Evolutionary conservation across 805 yeast genomes (phyloP).

Genomic region (Yarrowia bubula): DNA sequence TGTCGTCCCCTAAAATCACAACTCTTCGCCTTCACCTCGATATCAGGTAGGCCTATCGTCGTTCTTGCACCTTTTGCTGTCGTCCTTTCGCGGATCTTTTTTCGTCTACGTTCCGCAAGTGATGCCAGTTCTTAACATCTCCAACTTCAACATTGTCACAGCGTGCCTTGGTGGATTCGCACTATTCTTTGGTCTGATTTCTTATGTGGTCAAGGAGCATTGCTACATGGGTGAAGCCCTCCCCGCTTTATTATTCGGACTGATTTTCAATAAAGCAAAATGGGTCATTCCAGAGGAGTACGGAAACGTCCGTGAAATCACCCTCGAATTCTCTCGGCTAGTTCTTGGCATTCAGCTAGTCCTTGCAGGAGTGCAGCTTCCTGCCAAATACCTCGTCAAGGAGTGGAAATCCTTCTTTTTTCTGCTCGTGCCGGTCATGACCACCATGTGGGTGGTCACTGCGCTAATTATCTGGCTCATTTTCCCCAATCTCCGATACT

Average conservation of each 20-base stretch:
- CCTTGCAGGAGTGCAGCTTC: slow-evolving; percentile 71
- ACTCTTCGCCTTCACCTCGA: slow-evolving; percentile 22
- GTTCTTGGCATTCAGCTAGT: slow-evolving; percentile 69
- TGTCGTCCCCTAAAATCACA: slow-evolving; percentile 12
- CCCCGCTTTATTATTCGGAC: slow-evolving; percentile 61
- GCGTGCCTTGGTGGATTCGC: slow-evolving; percentile 64
- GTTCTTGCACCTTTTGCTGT: background rate
- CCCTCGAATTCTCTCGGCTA: slow-evolving; percentile 59
- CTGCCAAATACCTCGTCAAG: slow-evolving; percentile 59
- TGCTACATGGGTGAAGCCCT: slow-evolving; percentile 66
- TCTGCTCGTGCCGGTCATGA: slow-evolving; percentile 66
- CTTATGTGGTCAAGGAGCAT: slow-evolving; percentile 57
- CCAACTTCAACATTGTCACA: slow-evolving; percentile 46
- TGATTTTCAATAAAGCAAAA: slow-evolving; percentile 53
- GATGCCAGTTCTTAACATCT: slow-evolving; percentile 22
- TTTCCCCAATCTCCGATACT: slow-evolving; percentile 55
- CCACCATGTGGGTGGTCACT: slow-evolving; percentile 64
- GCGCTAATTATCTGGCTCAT: slow-evolving; percentile 62
- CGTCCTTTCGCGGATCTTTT: background rate
- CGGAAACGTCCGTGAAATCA: slow-evolving; percentile 49
- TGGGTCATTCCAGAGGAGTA: slow-evolving; percentile 59
- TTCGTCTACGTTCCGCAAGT: background rate
- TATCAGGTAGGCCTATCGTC: slow-evolving; percentile 22
- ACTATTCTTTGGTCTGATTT: slow-evolving; percentile 55
- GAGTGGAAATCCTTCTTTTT: slow-evolving; percentile 60